A percentile compares a stretch with the other conserved stretches of the same genome.
phyloP scores from a whole-genome alignment of 331 rosid species.

The Malus hybrid region DNA sequence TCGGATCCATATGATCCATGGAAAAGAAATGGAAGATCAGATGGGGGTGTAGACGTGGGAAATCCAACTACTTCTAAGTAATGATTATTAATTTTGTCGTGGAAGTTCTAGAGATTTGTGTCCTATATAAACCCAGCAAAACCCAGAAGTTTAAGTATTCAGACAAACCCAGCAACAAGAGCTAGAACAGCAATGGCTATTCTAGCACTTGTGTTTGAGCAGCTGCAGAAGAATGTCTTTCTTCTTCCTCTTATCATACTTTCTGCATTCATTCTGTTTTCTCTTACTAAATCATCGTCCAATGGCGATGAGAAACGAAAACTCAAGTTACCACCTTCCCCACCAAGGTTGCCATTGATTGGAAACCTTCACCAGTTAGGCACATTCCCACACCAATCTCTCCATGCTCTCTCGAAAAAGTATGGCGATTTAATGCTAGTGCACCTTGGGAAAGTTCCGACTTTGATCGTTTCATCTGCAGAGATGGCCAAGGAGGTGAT shows the following conservation, averaged over 20 bases:
- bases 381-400: slow-evolving; percentile 26
- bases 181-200: neutral
- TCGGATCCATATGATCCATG: too few relatives aligned
- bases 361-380: slow-evolving; percentile 58
- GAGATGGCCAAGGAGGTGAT: slow-evolving; percentile 14
- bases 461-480: slow-evolving; percentile 37
- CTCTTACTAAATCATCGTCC: neutral
- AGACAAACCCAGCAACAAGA: neutral
- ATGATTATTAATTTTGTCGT: too few relatives aligned
- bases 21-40: too few relatives aligned
- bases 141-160: too few relatives aligned
- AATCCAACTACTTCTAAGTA: too few relatives aligned
- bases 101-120: too few relatives aligned
- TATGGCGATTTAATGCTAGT: slow-evolving; percentile 37
- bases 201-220: neutral
- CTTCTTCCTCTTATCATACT: neutral
- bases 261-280: slow-evolving; percentile 2
- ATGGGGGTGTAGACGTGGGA: too few relatives aligned
- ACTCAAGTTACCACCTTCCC: slow-evolving; percentile 33
- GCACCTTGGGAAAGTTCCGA: slow-evolving; percentile 28
- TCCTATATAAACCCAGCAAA: too few relatives aligned
- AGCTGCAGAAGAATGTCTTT: neutral
- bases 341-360: slow-evolving; percentile 34
- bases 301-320: neutral
- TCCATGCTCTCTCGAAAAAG: slow-evolving; percentile 20